Base-by-base conservation (phyloP, 179 eudicot species). In the Silene noctiflora region DNA sequence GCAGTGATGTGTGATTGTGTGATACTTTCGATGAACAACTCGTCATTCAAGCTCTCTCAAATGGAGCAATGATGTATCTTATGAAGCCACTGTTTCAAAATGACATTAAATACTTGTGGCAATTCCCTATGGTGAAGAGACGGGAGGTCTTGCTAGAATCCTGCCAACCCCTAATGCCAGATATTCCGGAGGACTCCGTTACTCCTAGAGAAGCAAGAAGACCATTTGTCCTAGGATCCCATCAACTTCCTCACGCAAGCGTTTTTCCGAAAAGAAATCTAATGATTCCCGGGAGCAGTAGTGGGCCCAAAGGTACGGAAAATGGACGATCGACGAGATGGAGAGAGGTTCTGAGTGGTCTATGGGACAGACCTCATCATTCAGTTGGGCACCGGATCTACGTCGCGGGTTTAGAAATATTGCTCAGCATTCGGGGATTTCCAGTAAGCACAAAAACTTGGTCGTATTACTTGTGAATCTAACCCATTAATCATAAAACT, bases 1-100 rank as follows among this genome's bases (percentile, higher is more conserved):
- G 16, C 72, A 78, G 76, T 64, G 67, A 35, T 78, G 7, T 17
- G 66, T 78, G 81, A 78, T 21, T 78, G 7, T 17, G 66, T 78
- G 81, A 78, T 21, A 33, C 58, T 35, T 35, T 35, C 1, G 42
- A 35, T 72, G 25, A 4, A 16, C 3, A 17, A 0, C n/a, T 59
- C 8, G 17, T 65, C 1, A 0, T 5, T 8, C 33, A 55, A 35
- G 72, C 44, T 31, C 48, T 64, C 8, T 0, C 1, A 9, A 35
- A 27, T 56, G 81, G 81, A 65, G 81, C 73, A 2, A 55, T 65
- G 63, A 16, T 7, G 16, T 65, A 72, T 39, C 25, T 65, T 35
- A 8, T 22, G 48, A 72, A 63, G 44, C 77, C 81, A 10, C 21
- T 78, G 8, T 16, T 13, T 58, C 6, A 0, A 0, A 10, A 6